A percentile compares a stretch with the other conserved stretches of the same genome.
Evolutionary conservation across 768 basidiomycete genomes (phyloP).

Genomic region (Russula earlei): DNA sequence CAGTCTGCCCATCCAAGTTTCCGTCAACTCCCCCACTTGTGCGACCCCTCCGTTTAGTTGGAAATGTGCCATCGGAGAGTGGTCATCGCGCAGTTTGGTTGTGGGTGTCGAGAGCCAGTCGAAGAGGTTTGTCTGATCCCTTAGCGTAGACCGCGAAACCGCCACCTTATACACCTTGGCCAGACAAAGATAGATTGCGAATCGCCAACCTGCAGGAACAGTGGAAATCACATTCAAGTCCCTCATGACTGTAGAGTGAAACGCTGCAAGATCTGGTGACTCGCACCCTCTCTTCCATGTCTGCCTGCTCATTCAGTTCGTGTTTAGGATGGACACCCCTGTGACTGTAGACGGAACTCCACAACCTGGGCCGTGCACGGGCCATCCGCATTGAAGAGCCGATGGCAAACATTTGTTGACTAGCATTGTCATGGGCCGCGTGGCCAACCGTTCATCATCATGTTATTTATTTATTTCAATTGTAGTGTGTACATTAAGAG

Average conservation of each 20-base stretch:
- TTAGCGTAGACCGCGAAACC: too few species aligned
- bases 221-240: background rate
- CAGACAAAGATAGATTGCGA: constrained; percentile 6
- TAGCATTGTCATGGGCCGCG: background rate
- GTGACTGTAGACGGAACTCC: background rate
- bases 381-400: background rate
- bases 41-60: background rate
- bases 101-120: constrained; percentile 11
- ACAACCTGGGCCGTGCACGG: constrained; percentile 3
- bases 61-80: constrained; percentile 16
- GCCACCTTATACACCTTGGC: background rate
- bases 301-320: background rate
- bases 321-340: constrained; percentile 6
- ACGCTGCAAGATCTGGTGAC: constrained; percentile 1
- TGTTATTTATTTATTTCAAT: constrained; percentile 5
- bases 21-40: background rate
- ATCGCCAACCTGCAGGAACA: constrained; percentile 1
- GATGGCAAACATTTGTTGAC: background rate
- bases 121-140: background rate
- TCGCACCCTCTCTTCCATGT: background rate
- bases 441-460: background rate
- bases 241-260: background rate
- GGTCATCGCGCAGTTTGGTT: background rate
- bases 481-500: too few species aligned
- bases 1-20: background rate